Evolutionary conservation across 495 filamentous ascomycete species (phyloP).

Genomic region (Oidiodendron maius): DNA sequence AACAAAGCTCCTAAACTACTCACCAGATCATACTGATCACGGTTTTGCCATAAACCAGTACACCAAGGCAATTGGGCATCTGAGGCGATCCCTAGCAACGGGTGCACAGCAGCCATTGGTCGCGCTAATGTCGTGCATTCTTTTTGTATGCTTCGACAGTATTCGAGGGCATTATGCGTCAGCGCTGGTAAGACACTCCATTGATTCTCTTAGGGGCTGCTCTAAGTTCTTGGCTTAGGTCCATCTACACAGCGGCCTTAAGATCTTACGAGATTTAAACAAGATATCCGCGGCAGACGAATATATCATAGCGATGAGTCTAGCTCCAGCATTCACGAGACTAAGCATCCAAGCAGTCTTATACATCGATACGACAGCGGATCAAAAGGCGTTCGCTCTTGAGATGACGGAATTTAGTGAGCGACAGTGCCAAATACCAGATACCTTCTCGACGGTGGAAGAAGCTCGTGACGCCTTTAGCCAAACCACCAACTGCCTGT

Average conservation of each 20-base stretch:
- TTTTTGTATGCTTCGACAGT: conserved; percentile 8
- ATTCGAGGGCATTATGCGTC: conserved; percentile 15
- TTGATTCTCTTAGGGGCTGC: not conserved
- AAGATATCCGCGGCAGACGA: not conserved
- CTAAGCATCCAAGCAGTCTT: conserved; percentile 16
- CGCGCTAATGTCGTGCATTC: conserved; percentile 1
- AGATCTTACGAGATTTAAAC: conserved; percentile 16
- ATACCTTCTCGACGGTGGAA: conserved; percentile 13
- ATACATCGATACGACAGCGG: conserved; percentile 15
- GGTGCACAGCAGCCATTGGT: conserved; percentile 1
- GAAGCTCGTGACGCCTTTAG: conserved; percentile 11
- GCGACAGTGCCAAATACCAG: conserved; percentile 2
- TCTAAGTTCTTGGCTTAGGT: not conserved
- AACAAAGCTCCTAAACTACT: not conserved
- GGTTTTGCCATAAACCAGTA: conserved; percentile 13
- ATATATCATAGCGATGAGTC: conserved; percentile 6
- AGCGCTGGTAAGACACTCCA: conserved; percentile 8
- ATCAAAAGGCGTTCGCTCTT: conserved; percentile 3
- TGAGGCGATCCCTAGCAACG: not conserved
- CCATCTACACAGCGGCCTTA: conserved; percentile 19
- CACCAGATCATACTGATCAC: conserved; percentile 11
- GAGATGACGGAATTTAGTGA: not conserved
- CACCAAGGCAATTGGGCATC: conserved; percentile 3
- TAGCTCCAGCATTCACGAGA: conserved; percentile 13
- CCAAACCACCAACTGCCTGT: conserved; percentile 9